Percentiles rank a stretch among this genome's conserved stretches.
Evolutionary conservation across 192 early-diverging fungal species (phyloP).

Genomic region (Coemansia sp.): DNA sequence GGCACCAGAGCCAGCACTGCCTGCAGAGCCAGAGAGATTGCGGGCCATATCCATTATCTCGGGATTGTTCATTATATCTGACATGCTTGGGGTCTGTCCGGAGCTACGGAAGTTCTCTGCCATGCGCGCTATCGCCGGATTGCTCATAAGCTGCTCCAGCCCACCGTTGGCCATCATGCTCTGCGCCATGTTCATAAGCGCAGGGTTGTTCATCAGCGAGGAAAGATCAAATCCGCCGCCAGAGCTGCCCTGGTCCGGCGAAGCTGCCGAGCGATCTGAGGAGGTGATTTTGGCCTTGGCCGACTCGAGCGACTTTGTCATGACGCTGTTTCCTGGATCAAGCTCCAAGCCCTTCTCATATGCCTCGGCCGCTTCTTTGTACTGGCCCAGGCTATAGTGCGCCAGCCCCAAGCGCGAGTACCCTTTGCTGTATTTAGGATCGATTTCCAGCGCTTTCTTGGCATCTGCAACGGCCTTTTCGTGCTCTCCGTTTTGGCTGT

Average conservation of each 20-base stretch:
- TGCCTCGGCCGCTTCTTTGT: conserved; percentile 78
- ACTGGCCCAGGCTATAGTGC: conserved; percentile 85
- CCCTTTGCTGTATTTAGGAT: conserved; percentile 89
- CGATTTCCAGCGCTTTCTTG: conserved; percentile 75
- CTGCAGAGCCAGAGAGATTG: conserved; percentile 16
- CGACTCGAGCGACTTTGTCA: conserved; percentile 72
- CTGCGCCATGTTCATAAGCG: conserved; percentile 93
- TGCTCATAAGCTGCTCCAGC: conserved; percentile 82
- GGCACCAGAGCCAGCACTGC: conserved; percentile 9
- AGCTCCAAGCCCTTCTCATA: conserved; percentile 86
- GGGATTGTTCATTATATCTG: conserved; percentile 50
- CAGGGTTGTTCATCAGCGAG: conserved; percentile 88
- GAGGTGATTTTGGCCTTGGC: conserved; percentile 59
- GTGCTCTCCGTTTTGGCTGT: conserved; percentile 85
- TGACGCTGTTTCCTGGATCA: conserved; percentile 77
- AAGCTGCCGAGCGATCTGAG: conserved; percentile 1
- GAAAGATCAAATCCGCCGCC: conserved; percentile 75
- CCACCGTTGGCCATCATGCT: conserved; percentile 85
- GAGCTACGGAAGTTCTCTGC: conserved; percentile 43
- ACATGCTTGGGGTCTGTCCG: conserved; percentile 49
- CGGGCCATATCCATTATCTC: conserved; percentile 46
- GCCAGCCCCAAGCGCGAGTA: conserved; percentile 92
- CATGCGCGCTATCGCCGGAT: conserved; percentile 87
- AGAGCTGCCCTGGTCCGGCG: conserved; percentile 50
- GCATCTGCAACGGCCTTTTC: conserved; percentile 86